Evolutionary conservation across 2,329 filamentous ascomycete genomes (phyloP).

Genomic region (Plenodomus lindquistii): DNA sequence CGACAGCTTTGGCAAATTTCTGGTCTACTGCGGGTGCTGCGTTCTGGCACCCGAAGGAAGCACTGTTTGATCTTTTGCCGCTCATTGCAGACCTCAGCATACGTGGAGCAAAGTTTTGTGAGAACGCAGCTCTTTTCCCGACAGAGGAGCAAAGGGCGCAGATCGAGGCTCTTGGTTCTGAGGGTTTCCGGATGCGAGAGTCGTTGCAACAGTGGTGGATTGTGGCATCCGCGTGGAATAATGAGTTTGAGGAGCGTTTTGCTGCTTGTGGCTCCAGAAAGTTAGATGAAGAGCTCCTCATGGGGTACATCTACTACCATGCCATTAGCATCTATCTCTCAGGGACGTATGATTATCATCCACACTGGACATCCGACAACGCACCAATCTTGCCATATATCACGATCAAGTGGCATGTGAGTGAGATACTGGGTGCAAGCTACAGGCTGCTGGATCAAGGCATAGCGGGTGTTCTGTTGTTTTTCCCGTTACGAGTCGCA

Average conservation of each 20-base stretch:
- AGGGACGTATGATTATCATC: slow-evolving; percentile 32
- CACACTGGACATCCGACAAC: slow-evolving; percentile 14
- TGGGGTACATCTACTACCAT: slow-evolving; percentile 25
- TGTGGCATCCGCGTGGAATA: slow-evolving; percentile 14
- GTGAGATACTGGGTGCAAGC: slow-evolving; percentile 22
- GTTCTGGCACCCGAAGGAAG: slow-evolving; percentile 31
- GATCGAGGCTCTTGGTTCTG: slow-evolving; percentile 14
- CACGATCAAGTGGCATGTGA: slow-evolving; percentile 20
- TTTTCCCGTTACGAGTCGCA: slow-evolving; percentile 34
- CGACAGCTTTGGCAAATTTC: slow-evolving; percentile 15
- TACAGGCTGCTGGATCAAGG: slow-evolving; percentile 18
- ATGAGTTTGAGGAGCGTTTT: background rate
- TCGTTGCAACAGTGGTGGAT: slow-evolving; percentile 21
- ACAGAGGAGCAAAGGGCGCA: background rate
- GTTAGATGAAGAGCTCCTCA: slow-evolving; percentile 16
- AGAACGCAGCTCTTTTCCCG: background rate
- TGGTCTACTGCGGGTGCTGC: slow-evolving; percentile 14
- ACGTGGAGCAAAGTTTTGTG: slow-evolving; percentile 11
- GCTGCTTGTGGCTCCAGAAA: background rate
- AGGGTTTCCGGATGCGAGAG: slow-evolving; percentile 21
- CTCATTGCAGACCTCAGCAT: slow-evolving; percentile 24
- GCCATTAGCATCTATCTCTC: slow-evolving; percentile 34
- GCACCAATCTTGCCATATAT: slow-evolving; percentile 19
- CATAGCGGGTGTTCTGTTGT: slow-evolving; percentile 23
- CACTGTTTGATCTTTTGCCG: slow-evolving; percentile 30